Base-by-base conservation (phyloP, 352 stramenopile genomes). In the Phytopythium cucurbitacearum region DNA sequence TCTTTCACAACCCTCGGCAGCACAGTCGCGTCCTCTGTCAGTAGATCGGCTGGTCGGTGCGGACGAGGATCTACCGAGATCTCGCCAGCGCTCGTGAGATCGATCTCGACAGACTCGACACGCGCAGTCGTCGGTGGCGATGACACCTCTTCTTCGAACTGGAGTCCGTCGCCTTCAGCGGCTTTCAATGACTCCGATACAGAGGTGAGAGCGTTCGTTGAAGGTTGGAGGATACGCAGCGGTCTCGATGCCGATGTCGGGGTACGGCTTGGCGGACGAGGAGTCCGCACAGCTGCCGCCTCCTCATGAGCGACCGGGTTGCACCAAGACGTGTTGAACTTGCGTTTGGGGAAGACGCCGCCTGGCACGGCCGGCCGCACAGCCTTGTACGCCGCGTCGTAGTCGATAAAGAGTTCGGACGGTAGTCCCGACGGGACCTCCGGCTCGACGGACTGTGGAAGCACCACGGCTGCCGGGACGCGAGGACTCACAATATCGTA, bases 391-490 rank as follows among this genome's bases (percentile, higher is more conserved):
- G 65, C 61, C 5, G 71, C 64, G 10, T 90, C 65, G 46, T 90
- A 88, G 57, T 92, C 68, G 52, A 92, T 92, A 28, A 85, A 84
- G 1, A 88, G 34, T 11, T 84, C 68, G 5, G 79, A 89, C 9
- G 75, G 65, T 0, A 76, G 60, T 1, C 76, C 76, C 2, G 56
- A 38, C 0, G 65, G 53, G 7, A 59, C 51, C 35, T 80, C 65
- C 0, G 57, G 36, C 21, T 76, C 59, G 0, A 59, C 33, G 0
- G 62, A 56, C n/a, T 75, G 58, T 3, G 76, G 79, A 3, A 89
- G 54, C 13, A 92, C 89, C 21, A 89, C 40, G 0, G 77, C 64
- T 35, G 65, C 52, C 0, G 65, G 44, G 0, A 71, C 51, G 0
- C 71, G 71, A 9, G 76, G 66, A 48, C 76, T 69, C 8, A 83